Conservation (phyloP, 352 stramenopile species). For the Phytophthora boehmeriae region DNA sequence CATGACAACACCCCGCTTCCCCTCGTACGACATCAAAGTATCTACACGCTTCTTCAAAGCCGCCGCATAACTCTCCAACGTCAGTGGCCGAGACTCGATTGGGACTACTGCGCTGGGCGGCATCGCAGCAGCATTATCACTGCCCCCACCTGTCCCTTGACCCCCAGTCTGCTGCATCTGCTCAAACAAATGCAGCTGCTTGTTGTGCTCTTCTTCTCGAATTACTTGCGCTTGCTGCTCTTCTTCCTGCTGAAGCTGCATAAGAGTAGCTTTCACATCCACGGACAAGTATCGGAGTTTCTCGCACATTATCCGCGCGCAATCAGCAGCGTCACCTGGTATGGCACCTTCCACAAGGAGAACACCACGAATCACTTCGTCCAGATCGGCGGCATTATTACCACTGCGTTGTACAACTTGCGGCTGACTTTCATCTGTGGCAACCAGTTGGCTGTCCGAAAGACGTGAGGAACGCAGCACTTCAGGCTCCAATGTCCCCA, state of each 20-base stretch:
- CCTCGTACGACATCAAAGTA: conserved; percentile 14
- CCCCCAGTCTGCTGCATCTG: conserved; percentile 15
- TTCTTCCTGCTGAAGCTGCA: conserved; percentile 25
- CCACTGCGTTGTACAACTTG: conserved; percentile 14
- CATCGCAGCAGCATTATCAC: conserved; percentile 7
- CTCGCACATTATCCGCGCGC: conserved; percentile 38
- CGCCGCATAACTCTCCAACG: conserved; percentile 17
- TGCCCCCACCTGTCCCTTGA: conserved; percentile 13
- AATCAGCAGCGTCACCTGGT: conserved; percentile 41
- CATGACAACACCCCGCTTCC: conserved; percentile 52
- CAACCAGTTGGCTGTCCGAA: conserved; percentile 5
- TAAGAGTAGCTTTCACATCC: conserved; percentile 39
- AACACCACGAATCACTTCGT: conserved; percentile 56
- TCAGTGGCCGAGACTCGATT: conserved; percentile 9
- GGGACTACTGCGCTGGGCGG: neutral
- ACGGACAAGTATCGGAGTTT: conserved; percentile 57
- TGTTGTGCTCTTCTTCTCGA: conserved; percentile 20
- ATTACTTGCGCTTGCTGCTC: conserved; percentile 15
- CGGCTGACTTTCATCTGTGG: conserved; percentile 14
- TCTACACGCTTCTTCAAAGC: conserved; percentile 21
- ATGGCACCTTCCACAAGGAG: conserved; percentile 49
- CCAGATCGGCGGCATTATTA: conserved; percentile 37
- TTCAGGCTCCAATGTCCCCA: conserved; percentile 5
- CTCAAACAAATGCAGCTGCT: conserved; percentile 8
- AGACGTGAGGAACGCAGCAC: neutral